Evolutionary conservation across 2,329 filamentous ascomycete species (phyloP).

Genomic region (Colletotrichum sp.): DNA sequence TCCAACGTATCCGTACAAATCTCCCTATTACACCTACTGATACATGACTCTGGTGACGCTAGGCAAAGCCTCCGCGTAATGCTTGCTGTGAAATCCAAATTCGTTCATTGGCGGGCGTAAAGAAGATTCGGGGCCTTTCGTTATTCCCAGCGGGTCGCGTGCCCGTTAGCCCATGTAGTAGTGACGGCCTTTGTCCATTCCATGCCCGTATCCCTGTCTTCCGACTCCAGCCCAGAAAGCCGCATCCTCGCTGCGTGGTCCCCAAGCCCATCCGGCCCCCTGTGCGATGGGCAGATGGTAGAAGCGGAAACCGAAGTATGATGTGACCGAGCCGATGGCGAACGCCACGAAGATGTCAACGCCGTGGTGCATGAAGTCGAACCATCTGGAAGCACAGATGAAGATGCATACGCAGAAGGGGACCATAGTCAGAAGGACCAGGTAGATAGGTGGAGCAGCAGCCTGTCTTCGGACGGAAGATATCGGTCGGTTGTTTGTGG

Average conservation of each 20-base stretch:
- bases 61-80: background rate
- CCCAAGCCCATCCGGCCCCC: constrained; percentile 81
- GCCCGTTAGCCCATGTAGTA: background rate
- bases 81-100: background rate
- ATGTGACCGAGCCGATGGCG: constrained; percentile 69
- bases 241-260: constrained; percentile 51
- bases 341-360: constrained; percentile 81
- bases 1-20: background rate
- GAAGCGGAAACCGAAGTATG: constrained; percentile 73
- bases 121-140: background rate
- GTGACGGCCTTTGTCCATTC: background rate
- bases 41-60: background rate
- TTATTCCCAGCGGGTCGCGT: background rate
- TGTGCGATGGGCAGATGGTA: constrained; percentile 68
- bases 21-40: background rate
- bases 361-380: constrained; percentile 78
- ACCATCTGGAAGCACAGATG: constrained; percentile 76
- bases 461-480: constrained; percentile 63
- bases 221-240: constrained; percentile 12
- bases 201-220: background rate
- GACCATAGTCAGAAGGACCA: constrained; percentile 67
- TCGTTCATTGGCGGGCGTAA: background rate
- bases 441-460: constrained; percentile 75
- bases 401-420: constrained; percentile 74
- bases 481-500: constrained; percentile 32